Conservation (phyloP, 1,284 basidiomycete genomes). For the Wolfiporia cocos region DNA sequence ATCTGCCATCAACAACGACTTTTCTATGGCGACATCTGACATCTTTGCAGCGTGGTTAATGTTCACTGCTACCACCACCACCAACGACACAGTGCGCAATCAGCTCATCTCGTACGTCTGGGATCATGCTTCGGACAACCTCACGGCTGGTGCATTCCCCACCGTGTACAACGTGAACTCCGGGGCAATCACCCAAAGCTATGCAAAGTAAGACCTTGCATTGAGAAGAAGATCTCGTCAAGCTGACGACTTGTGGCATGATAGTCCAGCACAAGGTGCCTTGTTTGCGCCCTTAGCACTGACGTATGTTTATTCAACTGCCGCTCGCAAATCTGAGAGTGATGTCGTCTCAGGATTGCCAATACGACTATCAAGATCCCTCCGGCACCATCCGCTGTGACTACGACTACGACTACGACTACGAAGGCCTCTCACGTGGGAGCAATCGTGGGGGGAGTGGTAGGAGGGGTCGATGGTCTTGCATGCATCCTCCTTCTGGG, state of each 20-base stretch:
- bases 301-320: conserved; percentile 9
- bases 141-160: conserved; percentile 14
- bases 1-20: too few species aligned
- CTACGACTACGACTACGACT: not conserved
- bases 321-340: not conserved
- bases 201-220: conserved; percentile 12
- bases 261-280: conserved; percentile 16
- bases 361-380: conserved; percentile 12
- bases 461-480: conserved; percentile 12
- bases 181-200: conserved; percentile 7
- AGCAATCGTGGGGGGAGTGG: conserved; percentile 14
- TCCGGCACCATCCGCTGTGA: not conserved
- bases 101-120: conserved; percentile 16
- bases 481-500: conserved; percentile 2
- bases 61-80: conserved; percentile 19
- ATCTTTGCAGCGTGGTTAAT: conserved; percentile 17
- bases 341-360: conserved; percentile 7
- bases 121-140: conserved; percentile 16
- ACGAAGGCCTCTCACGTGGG: conserved; percentile 2
- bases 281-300: conserved; percentile 19
- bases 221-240: not conserved
- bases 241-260: not conserved
- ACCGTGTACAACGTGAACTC: conserved; percentile 13
- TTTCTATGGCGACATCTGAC: too few species aligned
- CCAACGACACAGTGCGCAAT: conserved; percentile 15